These are phyloP conservation scores for Mycena filopes DNA, from an alignment of 768 basidiomycete species.

Conservation along the genomic window DNA sequence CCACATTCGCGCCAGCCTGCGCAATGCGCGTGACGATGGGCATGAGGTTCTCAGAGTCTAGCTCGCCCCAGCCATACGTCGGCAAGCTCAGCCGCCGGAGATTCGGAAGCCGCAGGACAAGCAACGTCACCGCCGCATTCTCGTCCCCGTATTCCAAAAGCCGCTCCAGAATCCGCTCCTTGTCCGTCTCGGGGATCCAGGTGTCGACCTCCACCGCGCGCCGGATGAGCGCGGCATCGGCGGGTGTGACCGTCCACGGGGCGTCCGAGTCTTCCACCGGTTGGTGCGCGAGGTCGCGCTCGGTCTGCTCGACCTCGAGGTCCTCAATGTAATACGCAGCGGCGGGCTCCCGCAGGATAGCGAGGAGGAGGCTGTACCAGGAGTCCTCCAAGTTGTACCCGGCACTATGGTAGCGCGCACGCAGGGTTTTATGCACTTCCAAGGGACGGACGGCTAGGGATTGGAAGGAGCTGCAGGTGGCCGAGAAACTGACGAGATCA, in stretches of 20 bases:
- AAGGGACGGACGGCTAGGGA: background rate
- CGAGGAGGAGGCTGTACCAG: constrained; percentile 7
- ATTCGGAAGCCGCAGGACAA: constrained; percentile 11
- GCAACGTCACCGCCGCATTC: constrained; percentile 9
- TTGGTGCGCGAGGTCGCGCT: background rate
- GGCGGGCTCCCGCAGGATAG: constrained; percentile 1
- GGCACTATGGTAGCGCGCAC: background rate
- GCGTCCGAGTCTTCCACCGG: no score
- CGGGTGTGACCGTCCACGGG: background rate
- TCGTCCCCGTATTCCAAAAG: constrained; percentile 4
- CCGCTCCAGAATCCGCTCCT: background rate
- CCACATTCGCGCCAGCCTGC: background rate
- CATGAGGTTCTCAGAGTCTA: constrained; percentile 3
- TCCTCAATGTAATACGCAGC: constrained; percentile 6
- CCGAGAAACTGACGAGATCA: constrained; percentile 7
- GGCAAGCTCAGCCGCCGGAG: constrained; percentile 3
- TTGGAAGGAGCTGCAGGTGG: background rate
- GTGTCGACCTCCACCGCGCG: background rate
- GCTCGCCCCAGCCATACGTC: constrained; percentile 9
- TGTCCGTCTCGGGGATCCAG: constrained; percentile 3
- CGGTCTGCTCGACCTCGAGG: constrained; percentile 2
- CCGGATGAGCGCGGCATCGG: background rate
- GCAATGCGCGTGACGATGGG: constrained; percentile 12
- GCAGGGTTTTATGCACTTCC: background rate
- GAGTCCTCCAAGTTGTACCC: background rate